Evolutionary conservation across 768 basidiomycete genomes (phyloP), one percentile per base, ranked within the genome.

Genomic region (Boletus pseudo-olivaceus): DNA sequence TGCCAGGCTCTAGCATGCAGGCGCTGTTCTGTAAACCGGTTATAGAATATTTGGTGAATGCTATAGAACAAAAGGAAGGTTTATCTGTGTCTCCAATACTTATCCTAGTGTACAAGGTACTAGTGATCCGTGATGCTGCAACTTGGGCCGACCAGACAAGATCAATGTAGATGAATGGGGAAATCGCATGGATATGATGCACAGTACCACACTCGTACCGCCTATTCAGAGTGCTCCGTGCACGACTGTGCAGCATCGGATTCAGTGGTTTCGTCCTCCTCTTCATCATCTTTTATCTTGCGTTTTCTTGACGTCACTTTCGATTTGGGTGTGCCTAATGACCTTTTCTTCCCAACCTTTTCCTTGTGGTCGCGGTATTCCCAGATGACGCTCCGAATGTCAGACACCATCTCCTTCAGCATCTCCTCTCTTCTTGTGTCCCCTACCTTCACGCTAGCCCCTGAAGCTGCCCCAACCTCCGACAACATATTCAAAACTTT

Each of bases 401-500:
- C 51, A 11, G 11, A 42, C 26, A 55, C 20, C 56, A 67, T 53
- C 8, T 26, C 56, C 9, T 44, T 19, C 34, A 66, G n/a, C 15
- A 29, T 34, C 8, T 34, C 53, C 17, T 53, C 47, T 19, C 32
- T 38, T n/a, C 23, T 34, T 7, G 19, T 10, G 4, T 42, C 14
- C 11, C 29, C 51, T 23, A 20, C 37, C n/a, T 39, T 47, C 3
- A 4, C 41, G 17, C 17, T 19, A 2, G 19, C 19, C 3, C 15
- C 50, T 19, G 45, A 33, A 38, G 19, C 23, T 11, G 29, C 19
- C 1, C 51, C 54, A 10, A 43, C 15, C 20, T 63, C 66, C 7
- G 75, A 71, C 15, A 85, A 55, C 20, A 61, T 59, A 47, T 86
- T 79, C 17, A 91, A 72, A 12, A 86, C 74, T 11, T 76, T 74